Evolutionary conservation across 805 yeast genomes (phyloP).

Genomic region (Diddensiella caesifluorescens): DNA sequence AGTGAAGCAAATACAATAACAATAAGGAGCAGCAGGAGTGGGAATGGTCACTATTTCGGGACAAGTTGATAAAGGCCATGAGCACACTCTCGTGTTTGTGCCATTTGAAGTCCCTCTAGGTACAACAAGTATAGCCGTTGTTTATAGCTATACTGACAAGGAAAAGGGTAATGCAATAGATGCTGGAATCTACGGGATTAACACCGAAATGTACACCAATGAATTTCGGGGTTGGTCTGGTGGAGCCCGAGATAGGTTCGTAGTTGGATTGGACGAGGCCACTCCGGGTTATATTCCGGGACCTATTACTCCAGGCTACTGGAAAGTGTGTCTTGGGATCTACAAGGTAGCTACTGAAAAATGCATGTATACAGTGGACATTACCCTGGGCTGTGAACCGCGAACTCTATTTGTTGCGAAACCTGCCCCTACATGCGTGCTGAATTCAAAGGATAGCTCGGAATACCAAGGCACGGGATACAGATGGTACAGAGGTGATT

Average conservation of each 20-base stretch:
- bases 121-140: constrained; percentile 5
- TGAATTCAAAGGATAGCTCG: not conserved
- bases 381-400: not conserved
- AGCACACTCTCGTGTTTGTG: constrained; percentile 4
- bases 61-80: constrained; percentile 1
- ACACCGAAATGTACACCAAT: constrained; percentile 2
- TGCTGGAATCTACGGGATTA: constrained; percentile 7
- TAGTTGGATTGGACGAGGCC: constrained; percentile 4
- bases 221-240: constrained; percentile 15
- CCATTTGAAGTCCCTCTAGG: constrained; percentile 9
- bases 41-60: not conserved
- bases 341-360: constrained; percentile 1
- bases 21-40: not conserved
- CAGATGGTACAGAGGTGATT: constrained; percentile 16
- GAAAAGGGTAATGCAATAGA: constrained; percentile 8
- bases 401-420: not conserved
- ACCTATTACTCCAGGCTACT: constrained; percentile 5
- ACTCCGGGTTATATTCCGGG: constrained; percentile 14
- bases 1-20: not conserved
- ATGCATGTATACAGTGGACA: not conserved
- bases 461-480: not conserved
- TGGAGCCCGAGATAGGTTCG: constrained; percentile 8
- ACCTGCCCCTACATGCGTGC: constrained; percentile 5
- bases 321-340: constrained; percentile 7
- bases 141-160: constrained; percentile 1